Percentiles rank a stretch among this genome's conserved stretches.
These are phyloP conservation scores for Fusarium transvaalense DNA, from an alignment of 2,329 filamentous ascomycete genomes.

Conservation along the genomic window DNA sequence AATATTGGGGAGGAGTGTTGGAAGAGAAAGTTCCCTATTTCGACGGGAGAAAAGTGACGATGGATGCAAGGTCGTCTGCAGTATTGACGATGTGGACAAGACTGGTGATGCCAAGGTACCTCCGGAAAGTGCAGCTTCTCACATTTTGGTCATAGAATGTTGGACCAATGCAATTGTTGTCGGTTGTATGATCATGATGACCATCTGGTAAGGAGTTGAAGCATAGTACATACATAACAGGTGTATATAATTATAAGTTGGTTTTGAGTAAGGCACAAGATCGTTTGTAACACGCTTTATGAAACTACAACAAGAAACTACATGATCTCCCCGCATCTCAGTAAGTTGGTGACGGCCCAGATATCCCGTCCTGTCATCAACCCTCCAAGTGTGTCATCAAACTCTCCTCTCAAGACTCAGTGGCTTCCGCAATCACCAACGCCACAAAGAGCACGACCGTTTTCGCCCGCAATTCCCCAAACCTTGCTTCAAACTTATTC, in stretches of 20 bases:
- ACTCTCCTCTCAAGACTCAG: background rate
- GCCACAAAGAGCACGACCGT: constrained; percentile 2
- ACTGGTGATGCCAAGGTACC: constrained; percentile 42
- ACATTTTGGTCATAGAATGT: background rate
- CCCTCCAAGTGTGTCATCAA: background rate
- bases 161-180: constrained; percentile 5
- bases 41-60: constrained; percentile 43
- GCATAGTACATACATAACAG: background rate
- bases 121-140: constrained; percentile 45
- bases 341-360: background rate
- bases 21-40: constrained; percentile 53
- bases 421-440: background rate
- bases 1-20: background rate
- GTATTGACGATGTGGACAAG: constrained; percentile 52
- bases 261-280: background rate
- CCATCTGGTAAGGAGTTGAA: background rate
- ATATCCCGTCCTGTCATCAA: background rate
- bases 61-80: constrained; percentile 50
- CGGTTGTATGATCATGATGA: constrained; percentile 7
- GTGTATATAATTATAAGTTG: background rate
- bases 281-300: background rate
- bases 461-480: constrained; percentile 16
- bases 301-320: background rate
- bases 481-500: background rate
- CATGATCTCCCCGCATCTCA: background rate